These are phyloP conservation scores for Jaminaea rosea DNA, from an alignment of 1,284 basidiomycete genomes.

Conservation along the genomic window DNA sequence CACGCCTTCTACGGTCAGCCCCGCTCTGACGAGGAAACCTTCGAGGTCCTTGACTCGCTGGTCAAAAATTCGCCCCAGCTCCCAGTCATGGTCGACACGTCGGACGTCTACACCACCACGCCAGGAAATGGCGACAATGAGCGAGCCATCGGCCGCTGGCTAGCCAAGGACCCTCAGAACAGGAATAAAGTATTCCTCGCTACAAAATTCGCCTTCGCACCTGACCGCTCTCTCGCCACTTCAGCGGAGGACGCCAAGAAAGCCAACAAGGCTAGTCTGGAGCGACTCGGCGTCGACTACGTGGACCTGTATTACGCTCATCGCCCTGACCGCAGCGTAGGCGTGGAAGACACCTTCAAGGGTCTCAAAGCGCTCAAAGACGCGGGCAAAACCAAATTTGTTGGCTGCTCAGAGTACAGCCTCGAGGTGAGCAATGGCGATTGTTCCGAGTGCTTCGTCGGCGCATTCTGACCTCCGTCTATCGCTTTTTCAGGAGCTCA, in stretches of 20 bases:
- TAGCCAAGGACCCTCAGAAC: slow-evolving; percentile 31
- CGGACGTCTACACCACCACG: slow-evolving; percentile 27
- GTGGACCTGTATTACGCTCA: slow-evolving; percentile 50
- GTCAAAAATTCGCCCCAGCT: too few species aligned
- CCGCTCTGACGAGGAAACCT: too few species aligned
- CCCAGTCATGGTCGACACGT: slow-evolving; percentile 12
- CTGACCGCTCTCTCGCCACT: slow-evolving; percentile 20
- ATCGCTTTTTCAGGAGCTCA: too few species aligned
- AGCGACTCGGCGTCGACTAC: slow-evolving; percentile 43
- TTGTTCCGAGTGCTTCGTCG: too few species aligned
- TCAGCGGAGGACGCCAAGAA: slow-evolving; percentile 39
- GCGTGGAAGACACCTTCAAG: slow-evolving; percentile 63
- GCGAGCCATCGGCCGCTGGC: slow-evolving; percentile 44
- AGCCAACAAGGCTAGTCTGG: slow-evolving; percentile 42
- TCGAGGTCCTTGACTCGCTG: too few species aligned
- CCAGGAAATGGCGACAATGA: slow-evolving; percentile 46
- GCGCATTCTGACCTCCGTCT: too few species aligned
- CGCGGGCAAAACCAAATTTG: slow-evolving; percentile 61
- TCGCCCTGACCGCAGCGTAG: slow-evolving; percentile 50
- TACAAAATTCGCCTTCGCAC: slow-evolving; percentile 47
- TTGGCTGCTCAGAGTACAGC: slow-evolving; percentile 55
- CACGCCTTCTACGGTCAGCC: neutral
- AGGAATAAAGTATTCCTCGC: slow-evolving; percentile 48
- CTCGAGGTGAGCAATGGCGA: too few species aligned
- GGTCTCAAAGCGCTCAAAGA: slow-evolving; percentile 68